Conservation (phyloP, 2,329 filamentous ascomycete species). For the Apiospora pterosperma region DNA sequence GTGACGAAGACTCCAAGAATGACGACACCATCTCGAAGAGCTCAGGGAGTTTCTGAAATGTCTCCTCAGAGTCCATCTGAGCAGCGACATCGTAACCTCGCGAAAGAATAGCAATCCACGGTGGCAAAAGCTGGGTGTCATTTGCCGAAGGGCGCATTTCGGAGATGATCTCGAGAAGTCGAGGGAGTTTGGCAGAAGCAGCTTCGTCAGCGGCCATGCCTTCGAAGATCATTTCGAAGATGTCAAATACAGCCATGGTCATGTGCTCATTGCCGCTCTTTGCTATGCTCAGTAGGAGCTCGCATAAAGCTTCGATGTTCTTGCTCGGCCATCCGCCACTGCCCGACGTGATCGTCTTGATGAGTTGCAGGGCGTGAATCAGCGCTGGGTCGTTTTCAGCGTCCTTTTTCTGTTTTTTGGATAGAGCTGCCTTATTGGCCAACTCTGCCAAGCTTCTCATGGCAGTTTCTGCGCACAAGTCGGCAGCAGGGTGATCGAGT, state of each 20-base stretch:
- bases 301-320: slow-evolving; percentile 90
- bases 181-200: slow-evolving; percentile 83
- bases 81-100: slow-evolving; percentile 91
- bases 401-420: slow-evolving; percentile 67
- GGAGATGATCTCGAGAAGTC: slow-evolving; percentile 85
- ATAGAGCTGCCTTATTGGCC: slow-evolving; percentile 56
- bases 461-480: slow-evolving; percentile 92
- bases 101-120: slow-evolving; percentile 95
- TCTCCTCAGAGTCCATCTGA: slow-evolving; percentile 84
- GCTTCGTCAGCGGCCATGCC: slow-evolving; percentile 77
- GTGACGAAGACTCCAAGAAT: slow-evolving; percentile 82
- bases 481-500: slow-evolving; percentile 88
- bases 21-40: slow-evolving; percentile 76
- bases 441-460: slow-evolving; percentile 77
- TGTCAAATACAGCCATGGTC: slow-evolving; percentile 93
- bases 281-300: slow-evolving; percentile 83
- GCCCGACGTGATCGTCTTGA: slow-evolving; percentile 83
- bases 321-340: slow-evolving; percentile 94
- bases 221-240: slow-evolving; percentile 95
- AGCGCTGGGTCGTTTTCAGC: slow-evolving; percentile 73
- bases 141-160: slow-evolving; percentile 89
- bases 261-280: slow-evolving; percentile 91
- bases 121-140: slow-evolving; percentile 89
- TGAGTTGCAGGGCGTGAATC: slow-evolving; percentile 87
- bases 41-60: slow-evolving; percentile 84